Percentiles rank a stretch among this genome's conserved stretches.
These are phyloP conservation scores for Clavispora asparagi DNA, from an alignment of 805 yeast species.

Conservation along the genomic window DNA sequence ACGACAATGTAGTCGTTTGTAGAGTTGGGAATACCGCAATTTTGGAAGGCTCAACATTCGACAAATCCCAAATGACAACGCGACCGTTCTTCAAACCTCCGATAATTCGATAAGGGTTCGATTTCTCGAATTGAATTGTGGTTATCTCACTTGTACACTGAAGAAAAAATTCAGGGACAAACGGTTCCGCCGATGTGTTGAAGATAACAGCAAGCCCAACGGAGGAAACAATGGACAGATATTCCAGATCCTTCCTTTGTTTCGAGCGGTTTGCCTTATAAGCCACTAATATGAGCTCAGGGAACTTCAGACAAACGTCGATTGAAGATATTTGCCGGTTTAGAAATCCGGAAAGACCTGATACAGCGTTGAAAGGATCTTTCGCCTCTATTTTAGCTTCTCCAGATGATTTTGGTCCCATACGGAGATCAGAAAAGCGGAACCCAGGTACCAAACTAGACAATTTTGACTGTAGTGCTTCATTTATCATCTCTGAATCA, in stretches of 20 bases:
- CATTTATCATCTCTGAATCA: background rate
- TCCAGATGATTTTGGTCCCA: constrained; percentile 6
- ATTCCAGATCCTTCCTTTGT: background rate
- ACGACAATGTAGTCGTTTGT: constrained; percentile 11
- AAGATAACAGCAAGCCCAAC: constrained; percentile 30
- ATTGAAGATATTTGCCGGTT: constrained; percentile 8
- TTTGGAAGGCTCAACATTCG: constrained; percentile 9
- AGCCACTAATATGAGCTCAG: constrained; percentile 11
- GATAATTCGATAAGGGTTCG: constrained; percentile 34
- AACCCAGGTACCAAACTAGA: background rate
- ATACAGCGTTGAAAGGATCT: constrained; percentile 8
- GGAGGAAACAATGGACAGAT: constrained; percentile 6
- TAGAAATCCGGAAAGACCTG: constrained; percentile 5
- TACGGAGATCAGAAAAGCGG: constrained; percentile 11
- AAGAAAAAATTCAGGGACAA: constrained; percentile 34
- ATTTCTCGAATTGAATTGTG: constrained; percentile 35
- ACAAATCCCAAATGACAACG: constrained; percentile 46
- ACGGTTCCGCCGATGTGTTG: constrained; percentile 17
- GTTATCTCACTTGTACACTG: constrained; percentile 37
- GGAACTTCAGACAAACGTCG: constrained; percentile 8
- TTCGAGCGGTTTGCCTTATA: constrained; percentile 4
- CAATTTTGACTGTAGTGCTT: background rate
- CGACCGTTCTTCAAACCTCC: constrained; percentile 50
- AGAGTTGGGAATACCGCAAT: constrained; percentile 16
- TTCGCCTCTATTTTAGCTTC: constrained; percentile 1